Evolutionary conservation across 1,139 yeast genomes (phyloP), one percentile per base, ranked within the genome.

Genomic region (Suhomyces ambrosiae): DNA sequence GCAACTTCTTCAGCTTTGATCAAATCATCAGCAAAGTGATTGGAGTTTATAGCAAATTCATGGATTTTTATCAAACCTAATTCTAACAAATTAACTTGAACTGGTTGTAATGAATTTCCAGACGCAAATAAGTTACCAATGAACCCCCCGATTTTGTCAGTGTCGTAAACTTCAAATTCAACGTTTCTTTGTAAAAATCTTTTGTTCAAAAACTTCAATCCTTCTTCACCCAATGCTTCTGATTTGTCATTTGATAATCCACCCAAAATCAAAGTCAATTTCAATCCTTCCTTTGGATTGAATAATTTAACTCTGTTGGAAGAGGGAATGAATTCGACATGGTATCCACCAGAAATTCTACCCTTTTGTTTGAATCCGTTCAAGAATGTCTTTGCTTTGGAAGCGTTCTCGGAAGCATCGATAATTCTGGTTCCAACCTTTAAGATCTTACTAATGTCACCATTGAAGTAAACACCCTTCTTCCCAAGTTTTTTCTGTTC

Each of bases 101-200:
- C 71, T 10, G 95, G 89, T 17, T 49, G 44, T 23, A 64, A 56
- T 1, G 43, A 26, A 33, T 72, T 71, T 7, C 78, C 72, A 16
- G 76, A 76, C 10, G 79, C 56, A 54, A 67, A 84, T 37, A 86
- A 53, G 50, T 82, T 79, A 35, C 95, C 95, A 55, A 86, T 79
- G 51, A 87, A 88, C 0, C 86, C 86, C 42, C 96, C 96, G 43
- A 83, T 71, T 54, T 82, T 85, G 58, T 88, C 96, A 38, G 77
- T 75, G 42, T 78, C 83, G 47, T 79, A 77, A 18, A 87, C 75
- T 40, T 82, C 83, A 48, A 87, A 69, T 48, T 77, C 81, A 32
- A 86, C 84, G 47, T 80, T 86, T 54, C 88, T 76, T 65, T 88
- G 96, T 57, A 81, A 70, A 38, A 77, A 71, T 46, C 75, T 74